phyloP scores from a whole-genome alignment of 257 asterid genomes.

The Paraleonurus japonicus region DNA sequence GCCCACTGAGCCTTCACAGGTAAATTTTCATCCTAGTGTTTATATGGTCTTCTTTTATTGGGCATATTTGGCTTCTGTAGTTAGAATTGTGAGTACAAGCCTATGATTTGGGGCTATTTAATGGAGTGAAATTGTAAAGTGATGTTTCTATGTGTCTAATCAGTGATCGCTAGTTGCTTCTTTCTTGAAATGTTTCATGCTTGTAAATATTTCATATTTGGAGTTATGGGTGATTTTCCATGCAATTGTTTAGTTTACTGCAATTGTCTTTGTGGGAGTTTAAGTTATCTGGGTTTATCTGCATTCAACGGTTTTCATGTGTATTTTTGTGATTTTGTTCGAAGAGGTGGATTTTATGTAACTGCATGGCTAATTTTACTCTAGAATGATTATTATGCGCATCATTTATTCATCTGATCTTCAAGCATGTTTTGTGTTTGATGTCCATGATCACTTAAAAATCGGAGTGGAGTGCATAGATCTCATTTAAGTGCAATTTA shows the following conservation, averaged over 20 bases:
- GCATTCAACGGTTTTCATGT: neutral
- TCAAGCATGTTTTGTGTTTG: neutral
- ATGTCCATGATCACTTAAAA: neutral
- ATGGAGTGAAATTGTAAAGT: neutral
- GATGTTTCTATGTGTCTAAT: neutral
- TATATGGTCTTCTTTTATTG: neutral
- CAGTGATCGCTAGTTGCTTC: conserved; percentile 10
- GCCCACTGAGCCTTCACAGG: conserved; percentile 39
- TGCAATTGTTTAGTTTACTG: neutral
- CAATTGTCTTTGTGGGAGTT: neutral
- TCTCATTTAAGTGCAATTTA: neutral
- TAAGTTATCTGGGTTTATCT: neutral
- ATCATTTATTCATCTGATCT: conserved; percentile 1
- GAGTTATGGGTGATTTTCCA: conserved; percentile 12
- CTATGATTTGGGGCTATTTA: conserved; percentile 4
- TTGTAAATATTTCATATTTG: neutral
- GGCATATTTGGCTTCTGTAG: neutral
- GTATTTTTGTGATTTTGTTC: neutral
- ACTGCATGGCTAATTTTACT: neutral
- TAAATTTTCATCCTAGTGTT: neutral
- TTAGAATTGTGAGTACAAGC: conserved; percentile 6
- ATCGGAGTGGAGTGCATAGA: neutral
- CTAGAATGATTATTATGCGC: neutral
- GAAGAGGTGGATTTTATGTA: neutral
- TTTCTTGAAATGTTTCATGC: neutral